Evolutionary conservation across 768 basidiomycete species (phyloP).

Genomic region (Lentinula boryana): DNA sequence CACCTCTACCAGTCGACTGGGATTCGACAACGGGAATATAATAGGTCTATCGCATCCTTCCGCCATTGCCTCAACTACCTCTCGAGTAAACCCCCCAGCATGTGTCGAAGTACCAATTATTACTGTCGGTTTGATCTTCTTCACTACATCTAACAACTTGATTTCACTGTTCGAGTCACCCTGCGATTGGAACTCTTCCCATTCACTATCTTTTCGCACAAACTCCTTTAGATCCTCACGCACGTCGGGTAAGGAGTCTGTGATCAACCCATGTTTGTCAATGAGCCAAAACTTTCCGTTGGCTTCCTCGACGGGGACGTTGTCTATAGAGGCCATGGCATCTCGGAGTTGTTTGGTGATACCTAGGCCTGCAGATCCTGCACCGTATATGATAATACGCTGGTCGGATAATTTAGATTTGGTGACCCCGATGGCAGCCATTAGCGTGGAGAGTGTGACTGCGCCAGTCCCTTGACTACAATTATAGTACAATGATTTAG

Average conservation of each 20-base stretch:
- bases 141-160: slow-evolving; percentile 61
- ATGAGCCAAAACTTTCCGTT: slow-evolving; percentile 66
- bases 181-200: slow-evolving; percentile 28
- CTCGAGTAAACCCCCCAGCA: slow-evolving; percentile 72
- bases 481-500: too few species aligned
- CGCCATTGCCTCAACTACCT: slow-evolving; percentile 64
- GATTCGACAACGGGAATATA: slow-evolving; percentile 82
- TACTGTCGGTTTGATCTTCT: slow-evolving; percentile 70
- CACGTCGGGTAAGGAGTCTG: slow-evolving; percentile 34
- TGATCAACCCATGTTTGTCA: slow-evolving; percentile 63
- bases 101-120: slow-evolving; percentile 82
- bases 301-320: slow-evolving; percentile 49
- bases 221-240: slow-evolving; percentile 48
- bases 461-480: slow-evolving; percentile 70
- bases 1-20: slow-evolving; percentile 71
- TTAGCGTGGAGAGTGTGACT: slow-evolving; percentile 63
- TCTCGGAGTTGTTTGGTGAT: slow-evolving; percentile 73
- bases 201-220: slow-evolving; percentile 50
- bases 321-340: slow-evolving; percentile 58
- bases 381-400: slow-evolving; percentile 72
- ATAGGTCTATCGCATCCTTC: slow-evolving; percentile 68
- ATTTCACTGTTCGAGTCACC: slow-evolving; percentile 38
- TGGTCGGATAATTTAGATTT: slow-evolving; percentile 64
- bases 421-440: slow-evolving; percentile 65
- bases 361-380: slow-evolving; percentile 79